Conservation (phyloP, 768 basidiomycete species). For the Tricholoma furcatifolium region DNA sequence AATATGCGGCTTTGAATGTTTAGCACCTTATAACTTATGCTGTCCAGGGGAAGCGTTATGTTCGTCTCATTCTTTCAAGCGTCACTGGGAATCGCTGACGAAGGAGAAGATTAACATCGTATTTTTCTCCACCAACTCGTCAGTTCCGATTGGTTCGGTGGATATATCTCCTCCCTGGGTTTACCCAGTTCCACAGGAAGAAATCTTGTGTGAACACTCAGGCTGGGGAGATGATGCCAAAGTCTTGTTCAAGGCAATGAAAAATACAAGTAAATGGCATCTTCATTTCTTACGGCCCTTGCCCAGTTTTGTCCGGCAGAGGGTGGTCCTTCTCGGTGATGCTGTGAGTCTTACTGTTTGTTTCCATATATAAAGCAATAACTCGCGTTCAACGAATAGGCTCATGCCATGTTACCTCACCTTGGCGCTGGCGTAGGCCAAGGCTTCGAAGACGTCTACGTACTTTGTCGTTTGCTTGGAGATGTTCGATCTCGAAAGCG, state of each 20-base stretch:
- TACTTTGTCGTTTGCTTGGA: conserved; percentile 43
- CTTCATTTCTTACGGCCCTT: conserved; percentile 48
- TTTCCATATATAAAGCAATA: conserved; percentile 11
- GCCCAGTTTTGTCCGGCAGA: conserved; percentile 38
- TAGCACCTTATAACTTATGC: conserved; percentile 57
- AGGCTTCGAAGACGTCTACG: conserved; percentile 55
- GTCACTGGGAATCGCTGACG: neutral
- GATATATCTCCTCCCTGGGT: conserved; percentile 41
- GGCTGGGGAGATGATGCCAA: conserved; percentile 48
- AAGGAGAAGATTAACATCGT: conserved; percentile 46
- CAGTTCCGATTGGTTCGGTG: conserved; percentile 24
- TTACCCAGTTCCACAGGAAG: conserved; percentile 33
- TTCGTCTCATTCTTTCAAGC: conserved; percentile 17
- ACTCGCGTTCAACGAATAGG: conserved; percentile 20
- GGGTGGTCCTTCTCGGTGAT: conserved; percentile 54
- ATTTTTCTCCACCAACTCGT: conserved; percentile 35
- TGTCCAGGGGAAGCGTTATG: conserved; percentile 40
- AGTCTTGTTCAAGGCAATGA: conserved; percentile 39
- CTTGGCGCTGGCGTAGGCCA: conserved; percentile 59
- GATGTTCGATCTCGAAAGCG: conserved; percentile 36
- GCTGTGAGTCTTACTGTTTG: no score
- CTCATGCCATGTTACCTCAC: conserved; percentile 60
- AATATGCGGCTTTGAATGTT: neutral
- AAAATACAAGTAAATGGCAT: conserved; percentile 50
- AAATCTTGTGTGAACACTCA: conserved; percentile 41